Conservation (phyloP, 495 filamentous ascomycete species). For the Talaromyces borbonicus region DNA sequence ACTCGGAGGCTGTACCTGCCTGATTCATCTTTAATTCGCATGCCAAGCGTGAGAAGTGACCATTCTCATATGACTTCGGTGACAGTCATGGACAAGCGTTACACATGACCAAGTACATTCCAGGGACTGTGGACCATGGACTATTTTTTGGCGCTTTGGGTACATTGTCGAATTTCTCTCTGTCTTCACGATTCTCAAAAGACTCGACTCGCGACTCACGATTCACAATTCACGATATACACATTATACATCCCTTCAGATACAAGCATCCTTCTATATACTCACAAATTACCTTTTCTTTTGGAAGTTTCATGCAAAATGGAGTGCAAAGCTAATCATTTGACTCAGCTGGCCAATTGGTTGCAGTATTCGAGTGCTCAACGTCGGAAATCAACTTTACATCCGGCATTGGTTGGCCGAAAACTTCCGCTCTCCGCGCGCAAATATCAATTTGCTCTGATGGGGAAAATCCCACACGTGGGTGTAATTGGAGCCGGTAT, state of each 20-base stretch:
- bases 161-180: not conserved
- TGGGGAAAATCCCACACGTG: slow-evolving; percentile 40
- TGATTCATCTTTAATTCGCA: slow-evolving; percentile 6
- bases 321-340: slow-evolving; percentile 9
- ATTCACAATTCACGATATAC: too few relatives aligned
- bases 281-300: not conserved
- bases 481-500: slow-evolving; percentile 81
- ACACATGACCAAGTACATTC: not conserved
- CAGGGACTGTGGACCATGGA: too few relatives aligned
- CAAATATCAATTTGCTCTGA: slow-evolving; percentile 9
- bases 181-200: not conserved
- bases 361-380: slow-evolving; percentile 1
- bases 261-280: not conserved
- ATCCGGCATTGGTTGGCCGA: slow-evolving; percentile 7
- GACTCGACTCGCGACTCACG: not conserved
- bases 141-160: not conserved
- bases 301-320: not conserved
- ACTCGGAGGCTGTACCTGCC: slow-evolving; percentile 7
- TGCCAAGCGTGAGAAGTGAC: slow-evolving; percentile 4
- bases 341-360: slow-evolving; percentile 1
- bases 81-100: slow-evolving; percentile 1
- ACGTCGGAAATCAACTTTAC: not conserved
- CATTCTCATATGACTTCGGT: not conserved
- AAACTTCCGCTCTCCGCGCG: slow-evolving; percentile 6
- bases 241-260: not conserved